Conservation (phyloP, 441 rosid species). For the Lepidium campestre region DNA sequence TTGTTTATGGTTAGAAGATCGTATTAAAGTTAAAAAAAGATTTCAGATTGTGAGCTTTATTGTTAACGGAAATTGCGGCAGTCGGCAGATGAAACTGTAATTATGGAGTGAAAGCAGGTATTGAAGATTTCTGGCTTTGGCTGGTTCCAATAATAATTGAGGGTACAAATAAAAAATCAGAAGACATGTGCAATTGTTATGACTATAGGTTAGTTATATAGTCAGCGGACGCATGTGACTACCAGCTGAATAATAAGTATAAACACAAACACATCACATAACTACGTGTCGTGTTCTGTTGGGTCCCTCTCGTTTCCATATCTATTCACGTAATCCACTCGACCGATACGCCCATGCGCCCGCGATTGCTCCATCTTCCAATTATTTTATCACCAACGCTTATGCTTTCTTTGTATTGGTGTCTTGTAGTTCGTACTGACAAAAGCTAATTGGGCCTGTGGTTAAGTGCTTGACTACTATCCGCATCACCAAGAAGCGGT, state of each 20-base stretch:
- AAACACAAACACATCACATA: not conserved
- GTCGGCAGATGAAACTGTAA: conserved; percentile 23
- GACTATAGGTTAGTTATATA: conserved; percentile 7
- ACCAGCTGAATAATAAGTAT: not conserved
- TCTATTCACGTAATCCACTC: not conserved
- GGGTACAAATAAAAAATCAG: conserved; percentile 3
- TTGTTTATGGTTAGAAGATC: not conserved
- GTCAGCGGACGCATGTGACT: conserved; percentile 27
- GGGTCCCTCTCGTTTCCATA: not conserved
- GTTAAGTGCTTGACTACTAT: no score
- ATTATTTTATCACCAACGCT: not conserved
- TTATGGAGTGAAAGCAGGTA: not conserved
- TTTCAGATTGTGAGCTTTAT: not conserved
- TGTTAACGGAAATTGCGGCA: conserved; percentile 5
- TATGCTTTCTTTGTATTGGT: not conserved
- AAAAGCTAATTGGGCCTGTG: no score
- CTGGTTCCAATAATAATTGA: conserved; percentile 17
- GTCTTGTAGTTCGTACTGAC: not conserved
- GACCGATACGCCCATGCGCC: conserved; percentile 9
- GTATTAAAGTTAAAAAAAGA: not conserved
- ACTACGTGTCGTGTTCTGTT: not conserved
- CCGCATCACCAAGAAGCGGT: no score
- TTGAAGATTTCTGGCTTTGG: conserved; percentile 7
- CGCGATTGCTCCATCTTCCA: conserved; percentile 5
- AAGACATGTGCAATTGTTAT: conserved; percentile 16